A percentile compares a stretch with the other conserved stretches of the same genome.
phyloP scores from a whole-genome alignment of 73 alveolate genomes.

The Paramecium biaurelia region DNA sequence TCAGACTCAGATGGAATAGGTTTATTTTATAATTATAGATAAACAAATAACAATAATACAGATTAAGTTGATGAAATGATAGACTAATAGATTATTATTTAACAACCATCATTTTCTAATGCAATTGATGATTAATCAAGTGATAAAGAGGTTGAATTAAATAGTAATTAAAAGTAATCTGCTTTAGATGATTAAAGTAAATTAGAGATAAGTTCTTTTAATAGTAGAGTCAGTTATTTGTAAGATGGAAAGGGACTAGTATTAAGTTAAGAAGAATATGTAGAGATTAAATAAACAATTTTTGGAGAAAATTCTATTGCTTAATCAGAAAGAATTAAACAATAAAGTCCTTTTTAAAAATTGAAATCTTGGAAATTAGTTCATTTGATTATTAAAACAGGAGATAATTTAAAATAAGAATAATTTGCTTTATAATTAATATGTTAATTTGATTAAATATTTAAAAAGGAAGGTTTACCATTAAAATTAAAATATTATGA shows the following conservation, averaged over 20 bases:
- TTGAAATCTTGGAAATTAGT: conserved; percentile 53
- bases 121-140: neutral
- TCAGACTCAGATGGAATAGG: neutral
- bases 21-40: neutral
- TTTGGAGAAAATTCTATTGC: conserved; percentile 43
- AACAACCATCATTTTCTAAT: neutral
- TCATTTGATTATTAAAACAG: conserved; percentile 57
- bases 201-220: neutral
- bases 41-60: neutral
- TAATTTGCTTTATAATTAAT: conserved; percentile 78
- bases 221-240: neutral
- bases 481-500: conserved; percentile 83
- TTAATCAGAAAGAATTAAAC: conserved; percentile 29
- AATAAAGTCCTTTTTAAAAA: neutral
- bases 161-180: neutral
- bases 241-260: neutral
- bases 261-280: neutral
- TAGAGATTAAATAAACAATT: neutral
- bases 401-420: conserved; percentile 73
- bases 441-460: conserved; percentile 75
- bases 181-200: neutral
- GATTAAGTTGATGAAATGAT: neutral
- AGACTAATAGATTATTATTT: neutral
- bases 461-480: conserved; percentile 71
- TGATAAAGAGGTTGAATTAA: neutral